Base-by-base conservation (phyloP, 2,329 filamentous ascomycete species). In the Sclerotinia subarctica region DNA sequence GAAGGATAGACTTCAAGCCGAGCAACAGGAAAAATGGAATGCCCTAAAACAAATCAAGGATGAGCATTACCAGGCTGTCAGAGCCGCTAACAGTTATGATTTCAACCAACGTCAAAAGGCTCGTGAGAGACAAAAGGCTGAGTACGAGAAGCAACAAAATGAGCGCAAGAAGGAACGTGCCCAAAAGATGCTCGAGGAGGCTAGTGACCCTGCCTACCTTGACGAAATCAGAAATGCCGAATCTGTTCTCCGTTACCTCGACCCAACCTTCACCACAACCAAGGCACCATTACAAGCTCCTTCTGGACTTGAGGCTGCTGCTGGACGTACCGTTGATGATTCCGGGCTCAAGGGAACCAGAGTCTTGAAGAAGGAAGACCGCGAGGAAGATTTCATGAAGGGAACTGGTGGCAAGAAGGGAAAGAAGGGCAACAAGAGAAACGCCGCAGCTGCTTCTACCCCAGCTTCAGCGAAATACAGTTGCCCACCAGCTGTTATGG, bases 171-270 rank as follows among this genome's bases (percentile, higher is more conserved):
- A 90, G 83, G 89, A 91, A 78, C 85, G 88, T 64, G 92, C 92
- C 66, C 86, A 91, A 80, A 86, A 89, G 78, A 85, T 92, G 79
- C 88, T 96, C 52, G 88, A 89, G 76, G 91, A 94, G 77, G 92
- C 92, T 74, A 91, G 89, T 77, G 90, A 92, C 75, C 93, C 90
- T 21, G 95, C 95, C 64, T 99, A 93, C 83, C 85, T 92, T 58
- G 93, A 97, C 75, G 93, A 99, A 82, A 97, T 99, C 77, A 87
- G 93, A 75, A 90, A 90, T 65, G 92, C 93, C 71, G 92, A 95
- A 82, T 91, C 89, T 78, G 85, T 99, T 57, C 91, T 98, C 74
- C 89, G 90, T 74, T 94, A 94, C 85, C 94, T 98, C 74, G 94
- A 98, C 79, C 94, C 94, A 2, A 86, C 82, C 21, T 84, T 87